phyloP scores from a whole-genome alignment of 2,329 filamentous ascomycete genomes.

The Podosphaera aphanis region DNA sequence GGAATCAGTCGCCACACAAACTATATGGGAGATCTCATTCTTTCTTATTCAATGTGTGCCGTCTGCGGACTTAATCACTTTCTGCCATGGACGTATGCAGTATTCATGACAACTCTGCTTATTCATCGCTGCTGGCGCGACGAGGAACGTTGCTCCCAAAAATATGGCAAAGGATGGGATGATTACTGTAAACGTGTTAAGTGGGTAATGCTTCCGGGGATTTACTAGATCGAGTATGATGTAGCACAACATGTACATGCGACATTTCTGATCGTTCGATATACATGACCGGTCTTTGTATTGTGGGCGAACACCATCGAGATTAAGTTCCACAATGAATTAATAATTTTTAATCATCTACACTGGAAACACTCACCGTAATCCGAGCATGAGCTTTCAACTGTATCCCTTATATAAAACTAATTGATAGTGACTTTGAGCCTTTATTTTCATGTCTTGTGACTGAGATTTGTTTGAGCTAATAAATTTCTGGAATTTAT shows the following conservation, averaged over 20 bases:
- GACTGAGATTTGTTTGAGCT: no score
- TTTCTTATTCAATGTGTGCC: slow-evolving; percentile 21
- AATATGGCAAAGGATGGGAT: slow-evolving; percentile 23
- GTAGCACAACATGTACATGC: neutral
- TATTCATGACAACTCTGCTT: slow-evolving; percentile 22
- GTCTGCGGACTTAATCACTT: slow-evolving; percentile 18
- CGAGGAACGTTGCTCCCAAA: slow-evolving; percentile 21
- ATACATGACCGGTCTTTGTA: no score
- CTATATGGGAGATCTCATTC: slow-evolving; percentile 20
- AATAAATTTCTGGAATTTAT: no score
- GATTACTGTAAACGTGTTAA: slow-evolving; percentile 14
- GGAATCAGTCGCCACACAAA: slow-evolving; percentile 20
- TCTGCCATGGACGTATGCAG: slow-evolving; percentile 22
- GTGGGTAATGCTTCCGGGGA: slow-evolving; percentile 1
- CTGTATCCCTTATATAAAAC: no score
- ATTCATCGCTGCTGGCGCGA: slow-evolving; percentile 23
- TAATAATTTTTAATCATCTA: no score
- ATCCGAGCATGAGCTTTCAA: no score
- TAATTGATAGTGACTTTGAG: no score
- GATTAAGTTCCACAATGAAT: no score
- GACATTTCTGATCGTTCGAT: no score
- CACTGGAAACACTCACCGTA: no score
- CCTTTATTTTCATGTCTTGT: no score
- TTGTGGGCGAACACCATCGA: no score
- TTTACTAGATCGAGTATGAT: neutral